Percentiles rank a stretch among this genome's conserved stretches.
Conservation (phyloP, 2,329 filamentous ascomycete genomes). For the Epichloe baconii region DNA sequence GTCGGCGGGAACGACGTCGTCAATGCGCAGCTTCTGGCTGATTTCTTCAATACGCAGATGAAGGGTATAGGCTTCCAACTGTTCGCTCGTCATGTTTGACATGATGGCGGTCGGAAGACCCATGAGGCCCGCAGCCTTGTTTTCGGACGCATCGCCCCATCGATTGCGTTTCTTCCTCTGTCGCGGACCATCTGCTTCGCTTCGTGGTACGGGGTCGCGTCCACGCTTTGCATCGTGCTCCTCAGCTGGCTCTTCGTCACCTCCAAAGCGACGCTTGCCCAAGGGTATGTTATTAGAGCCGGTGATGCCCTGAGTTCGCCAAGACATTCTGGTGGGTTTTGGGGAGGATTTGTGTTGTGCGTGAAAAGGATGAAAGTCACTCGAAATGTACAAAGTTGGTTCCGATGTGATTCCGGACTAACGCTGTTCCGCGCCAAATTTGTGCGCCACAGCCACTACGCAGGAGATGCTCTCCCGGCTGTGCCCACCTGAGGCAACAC, state of each 20-base stretch:
- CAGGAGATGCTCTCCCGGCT: no score
- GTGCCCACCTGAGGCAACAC: no score
- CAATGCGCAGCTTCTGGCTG: conserved; percentile 96
- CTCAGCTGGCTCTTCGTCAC: conserved; percentile 37
- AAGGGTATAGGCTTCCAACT: conserved; percentile 92
- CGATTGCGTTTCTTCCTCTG: conserved; percentile 97
- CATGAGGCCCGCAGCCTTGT: conserved; percentile 97
- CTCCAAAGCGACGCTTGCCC: conserved; percentile 72
- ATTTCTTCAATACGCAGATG: conserved; percentile 98
- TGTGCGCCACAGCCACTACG: background rate
- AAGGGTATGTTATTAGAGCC: conserved; percentile 97
- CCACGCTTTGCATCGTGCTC: conserved; percentile 64
- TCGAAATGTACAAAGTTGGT: background rate
- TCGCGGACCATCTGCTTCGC: conserved; percentile 60
- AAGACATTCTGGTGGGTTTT: conserved; percentile 39
- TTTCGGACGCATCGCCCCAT: conserved; percentile 95
- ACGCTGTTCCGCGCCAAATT: background rate
- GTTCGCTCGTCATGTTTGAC: conserved; percentile 95
- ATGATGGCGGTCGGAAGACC: conserved; percentile 91
- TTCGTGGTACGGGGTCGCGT: conserved; percentile 73
- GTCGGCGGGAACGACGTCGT: conserved; percentile 95
- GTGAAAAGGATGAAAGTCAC: background rate
- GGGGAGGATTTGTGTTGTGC: background rate
- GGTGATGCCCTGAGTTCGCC: conserved; percentile 73
- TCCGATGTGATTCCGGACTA: background rate